Evolutionary conservation across 495 filamentous ascomycete species (phyloP).

Genomic region (Lophiotrema nucula): DNA sequence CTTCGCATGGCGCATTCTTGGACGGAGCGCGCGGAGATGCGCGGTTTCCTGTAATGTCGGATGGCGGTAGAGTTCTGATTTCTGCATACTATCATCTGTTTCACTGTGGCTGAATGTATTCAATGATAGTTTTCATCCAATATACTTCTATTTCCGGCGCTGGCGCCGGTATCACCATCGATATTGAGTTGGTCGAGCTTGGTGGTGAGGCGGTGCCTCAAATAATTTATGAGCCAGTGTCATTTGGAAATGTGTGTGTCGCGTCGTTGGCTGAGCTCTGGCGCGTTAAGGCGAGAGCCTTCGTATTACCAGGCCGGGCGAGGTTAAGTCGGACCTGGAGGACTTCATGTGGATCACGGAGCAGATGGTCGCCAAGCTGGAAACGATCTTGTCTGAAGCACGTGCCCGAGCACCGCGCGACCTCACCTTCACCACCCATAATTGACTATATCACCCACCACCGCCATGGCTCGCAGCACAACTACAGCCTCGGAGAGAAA

Average conservation of each 20-base stretch:
- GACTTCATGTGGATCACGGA: neutral
- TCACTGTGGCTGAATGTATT: too few species aligned
- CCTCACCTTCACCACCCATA: neutral
- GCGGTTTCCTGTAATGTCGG: too few species aligned
- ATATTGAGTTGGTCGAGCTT: too few species aligned
- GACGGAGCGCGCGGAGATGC: too few species aligned
- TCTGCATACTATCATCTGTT: too few species aligned
- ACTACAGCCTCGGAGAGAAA: neutral
- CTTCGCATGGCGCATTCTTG: neutral
- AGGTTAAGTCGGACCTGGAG: neutral
- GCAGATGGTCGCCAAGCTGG: too few species aligned
- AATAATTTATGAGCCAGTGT: neutral
- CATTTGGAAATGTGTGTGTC: neutral
- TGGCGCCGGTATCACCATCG: too few species aligned
- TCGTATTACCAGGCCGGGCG: neutral
- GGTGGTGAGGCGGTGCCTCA: neutral
- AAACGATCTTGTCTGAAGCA: too few species aligned
- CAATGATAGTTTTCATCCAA: too few species aligned
- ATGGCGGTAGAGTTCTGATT: too few species aligned
- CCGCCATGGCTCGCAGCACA: neutral
- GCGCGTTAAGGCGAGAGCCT: neutral
- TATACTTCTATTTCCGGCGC: too few species aligned
- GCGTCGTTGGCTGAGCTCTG: constrained; percentile 2
- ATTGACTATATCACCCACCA: neutral
- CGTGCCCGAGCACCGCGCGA: too few species aligned